These are phyloP conservation scores for Laguncularia racemosa DNA, from an alignment of 345 rosid species.

Conservation along the genomic window DNA sequence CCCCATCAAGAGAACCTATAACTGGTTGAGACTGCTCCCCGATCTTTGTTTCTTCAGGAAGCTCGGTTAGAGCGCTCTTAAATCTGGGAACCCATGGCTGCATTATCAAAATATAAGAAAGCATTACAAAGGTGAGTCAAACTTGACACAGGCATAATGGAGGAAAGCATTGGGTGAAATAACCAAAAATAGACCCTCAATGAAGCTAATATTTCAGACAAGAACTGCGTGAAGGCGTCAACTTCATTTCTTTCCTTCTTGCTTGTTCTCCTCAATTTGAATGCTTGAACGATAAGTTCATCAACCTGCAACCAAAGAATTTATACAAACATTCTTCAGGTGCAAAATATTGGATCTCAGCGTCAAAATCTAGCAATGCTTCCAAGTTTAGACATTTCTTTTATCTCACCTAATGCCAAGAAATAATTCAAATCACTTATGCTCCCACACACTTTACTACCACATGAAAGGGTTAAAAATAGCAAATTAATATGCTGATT, in stretches of 20 bases:
- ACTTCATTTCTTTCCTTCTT: conserved; percentile 51
- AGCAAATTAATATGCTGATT: too few relatives aligned
- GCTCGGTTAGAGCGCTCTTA: conserved; percentile 27
- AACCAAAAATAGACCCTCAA: conserved; percentile 41
- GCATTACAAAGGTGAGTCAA: neutral
- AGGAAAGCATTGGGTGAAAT: too few relatives aligned
- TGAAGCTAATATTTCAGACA: conserved; percentile 54
- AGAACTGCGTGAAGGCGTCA: conserved; percentile 39
- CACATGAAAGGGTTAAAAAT: too few relatives aligned
- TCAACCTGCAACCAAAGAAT: conserved; percentile 46
- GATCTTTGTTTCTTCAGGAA: conserved; percentile 18
- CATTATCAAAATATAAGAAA: conserved; percentile 8
- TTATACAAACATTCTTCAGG: neutral
- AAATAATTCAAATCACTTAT: too few relatives aligned
- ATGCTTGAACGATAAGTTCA: conserved; percentile 70
- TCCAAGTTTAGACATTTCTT: too few relatives aligned
- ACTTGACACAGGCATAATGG: too few relatives aligned
- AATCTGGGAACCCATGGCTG: conserved; percentile 90
- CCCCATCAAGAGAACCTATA: conserved; percentile 13
- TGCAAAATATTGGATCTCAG: too few relatives aligned
- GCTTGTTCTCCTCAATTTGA: conserved; percentile 28
- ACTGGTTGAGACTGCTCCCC: conserved; percentile 15
- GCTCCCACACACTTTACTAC: too few relatives aligned
- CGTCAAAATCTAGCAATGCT: too few relatives aligned
- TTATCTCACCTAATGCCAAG: too few relatives aligned